Percentiles rank a stretch among this genome's conserved stretches.
Evolutionary conservation across 129 eudicot genomes (phyloP).

Genomic region (Tagetes patula): DNA sequence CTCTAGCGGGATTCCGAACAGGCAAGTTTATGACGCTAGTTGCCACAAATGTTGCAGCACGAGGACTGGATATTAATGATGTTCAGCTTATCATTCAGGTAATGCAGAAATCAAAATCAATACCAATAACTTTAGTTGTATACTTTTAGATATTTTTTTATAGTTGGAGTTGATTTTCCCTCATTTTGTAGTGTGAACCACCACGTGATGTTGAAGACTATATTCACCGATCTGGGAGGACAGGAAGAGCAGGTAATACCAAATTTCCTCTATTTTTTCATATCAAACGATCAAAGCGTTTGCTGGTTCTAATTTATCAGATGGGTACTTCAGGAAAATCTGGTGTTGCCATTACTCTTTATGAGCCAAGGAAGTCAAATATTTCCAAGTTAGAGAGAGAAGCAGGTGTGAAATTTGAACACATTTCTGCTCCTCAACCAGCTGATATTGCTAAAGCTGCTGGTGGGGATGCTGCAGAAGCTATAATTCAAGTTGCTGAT

Average conservation of each 20-base stretch:
- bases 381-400: slow-evolving; percentile 84
- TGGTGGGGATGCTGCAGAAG: slow-evolving; percentile 80
- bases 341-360: slow-evolving; percentile 90
- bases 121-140: background rate
- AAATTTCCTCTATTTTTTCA: background rate
- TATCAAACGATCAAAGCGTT: background rate
- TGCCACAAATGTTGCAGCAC: slow-evolving; percentile 95
- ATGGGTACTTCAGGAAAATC: slow-evolving; percentile 51
- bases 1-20: slow-evolving; percentile 78
- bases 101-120: background rate
- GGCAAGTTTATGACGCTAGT: slow-evolving; percentile 84
- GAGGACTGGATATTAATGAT: slow-evolving; percentile 87
- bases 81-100: slow-evolving; percentile 95
- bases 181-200: slow-evolving; percentile 71
- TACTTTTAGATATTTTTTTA: background rate
- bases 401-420: slow-evolving; percentile 92
- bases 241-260: slow-evolving; percentile 84
- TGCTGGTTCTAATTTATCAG: background rate
- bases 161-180: background rate
- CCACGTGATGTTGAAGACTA: slow-evolving; percentile 97
- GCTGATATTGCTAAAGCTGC: slow-evolving; percentile 94
- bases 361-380: slow-evolving; percentile 71
- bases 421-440: slow-evolving; percentile 88
- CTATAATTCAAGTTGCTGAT: slow-evolving; percentile 60
- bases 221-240: slow-evolving; percentile 92